Evolutionary conservation across 1,284 basidiomycete genomes (phyloP), one percentile per base, ranked within the genome.

Genomic region (Moesziomyces antarcticus): DNA sequence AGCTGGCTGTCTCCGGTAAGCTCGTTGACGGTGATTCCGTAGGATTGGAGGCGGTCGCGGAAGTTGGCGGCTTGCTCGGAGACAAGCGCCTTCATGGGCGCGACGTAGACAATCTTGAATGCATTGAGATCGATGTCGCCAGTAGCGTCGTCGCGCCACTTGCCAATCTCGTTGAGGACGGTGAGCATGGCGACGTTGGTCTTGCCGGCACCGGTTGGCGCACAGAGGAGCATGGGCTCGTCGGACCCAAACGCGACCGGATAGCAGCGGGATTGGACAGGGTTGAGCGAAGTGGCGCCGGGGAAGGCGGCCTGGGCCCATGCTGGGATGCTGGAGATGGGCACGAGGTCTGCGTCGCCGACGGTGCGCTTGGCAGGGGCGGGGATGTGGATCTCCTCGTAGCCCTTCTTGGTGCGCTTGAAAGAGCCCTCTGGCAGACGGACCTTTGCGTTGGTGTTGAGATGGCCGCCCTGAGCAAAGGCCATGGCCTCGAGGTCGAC

Each of bases 191-290:
- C 97, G 27, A 98, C 97, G 79, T 99, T 99, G 33, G 97, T 99
- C 94, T 99, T 99, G 76, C 97, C 97, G 5, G 97, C 97, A 85
- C 97, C 97, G 0, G 97, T 99, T 3, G 97, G 97, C 0, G 97
- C 97, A 87, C 97, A 99, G 42, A 99, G 90, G 30, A 99, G 87
- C 77, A 99, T 89, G 0, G 96, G 95, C 77, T 99, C 95, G 78
- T 97, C 94, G 22, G 77, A 75, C 5, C 93, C 93, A 83, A 97
- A 98, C 0, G 96, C 97, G 58, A 94, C 87, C 1, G 96, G 96
- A 85, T 89, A 99, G 59, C 81, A 82, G 16, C 64, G 56, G 11
- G 79, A 81, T 49, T 83, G 97, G n/a, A 99, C 89, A 6, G 92
- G 90, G 85, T 99, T 99, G 58, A 99, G 88, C 61, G 87, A 90